These are phyloP conservation scores for Umbelopsis sp. DNA, from an alignment of 371 early-diverging fungal species.

Conservation along the genomic window DNA sequence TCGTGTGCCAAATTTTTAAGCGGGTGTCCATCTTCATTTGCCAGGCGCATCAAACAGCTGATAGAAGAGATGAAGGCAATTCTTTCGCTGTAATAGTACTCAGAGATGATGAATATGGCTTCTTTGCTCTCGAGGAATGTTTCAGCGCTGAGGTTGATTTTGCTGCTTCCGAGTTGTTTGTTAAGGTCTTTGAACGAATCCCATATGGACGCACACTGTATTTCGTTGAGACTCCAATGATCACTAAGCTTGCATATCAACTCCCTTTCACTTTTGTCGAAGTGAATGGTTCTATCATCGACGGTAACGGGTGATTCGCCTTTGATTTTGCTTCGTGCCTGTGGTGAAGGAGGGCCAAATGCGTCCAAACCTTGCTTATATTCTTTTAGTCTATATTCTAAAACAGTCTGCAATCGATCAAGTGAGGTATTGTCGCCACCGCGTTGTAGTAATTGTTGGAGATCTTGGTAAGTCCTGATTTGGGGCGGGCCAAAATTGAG, in stretches of 20 bases:
- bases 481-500: neutral
- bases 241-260: constrained; percentile 35
- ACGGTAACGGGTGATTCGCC: constrained; percentile 29
- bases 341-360: constrained; percentile 35
- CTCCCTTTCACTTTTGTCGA: constrained; percentile 42
- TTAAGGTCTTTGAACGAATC: constrained; percentile 26
- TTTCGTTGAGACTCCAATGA: constrained; percentile 36
- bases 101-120: constrained; percentile 25
- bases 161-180: neutral
- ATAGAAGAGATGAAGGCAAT: constrained; percentile 42
- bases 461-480: constrained; percentile 44
- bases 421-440: constrained; percentile 49
- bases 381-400: constrained; percentile 41
- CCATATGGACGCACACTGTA: constrained; percentile 41
- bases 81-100: constrained; percentile 45
- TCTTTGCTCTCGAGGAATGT: constrained; percentile 27
- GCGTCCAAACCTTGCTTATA: constrained; percentile 40
- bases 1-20: constrained; percentile 34
- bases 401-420: constrained; percentile 44
- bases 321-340: constrained; percentile 39
- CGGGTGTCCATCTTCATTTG: constrained; percentile 29
- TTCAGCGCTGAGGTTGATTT: constrained; percentile 2
- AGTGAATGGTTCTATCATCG: constrained; percentile 39
- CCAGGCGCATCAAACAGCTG: constrained; percentile 40
- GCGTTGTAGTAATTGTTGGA: constrained; percentile 49